Evolutionary conservation across 148 eudicot genomes (phyloP).

Genomic region (Nepenthes gracilis): DNA sequence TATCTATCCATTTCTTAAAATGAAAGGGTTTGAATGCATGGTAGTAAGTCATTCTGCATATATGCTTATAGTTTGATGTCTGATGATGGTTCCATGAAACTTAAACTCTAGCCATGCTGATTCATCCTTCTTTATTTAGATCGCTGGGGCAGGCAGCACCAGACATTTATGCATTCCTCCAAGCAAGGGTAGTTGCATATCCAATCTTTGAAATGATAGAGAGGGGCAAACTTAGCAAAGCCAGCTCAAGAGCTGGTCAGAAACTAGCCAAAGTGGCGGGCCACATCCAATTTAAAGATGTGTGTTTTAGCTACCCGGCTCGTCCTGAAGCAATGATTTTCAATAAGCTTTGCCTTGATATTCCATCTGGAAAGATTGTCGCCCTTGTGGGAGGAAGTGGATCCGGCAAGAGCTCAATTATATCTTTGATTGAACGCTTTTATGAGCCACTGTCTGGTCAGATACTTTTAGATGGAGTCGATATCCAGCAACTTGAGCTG

Average conservation of each 20-base stretch:
- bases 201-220: slow-evolving; percentile 91
- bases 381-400: slow-evolving; percentile 5
- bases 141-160: slow-evolving; percentile 97
- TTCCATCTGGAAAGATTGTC: slow-evolving; percentile 1
- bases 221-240: slow-evolving; percentile 37
- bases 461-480: slow-evolving; percentile 4
- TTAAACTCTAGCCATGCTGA: not conserved
- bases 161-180: slow-evolving; percentile 74
- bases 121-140: slow-evolving; percentile 25
- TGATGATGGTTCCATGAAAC: not conserved
- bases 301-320: slow-evolving; percentile 11
- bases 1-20: too few species aligned
- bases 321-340: not conserved
- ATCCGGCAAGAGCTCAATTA: not conserved
- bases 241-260: slow-evolving; percentile 29
- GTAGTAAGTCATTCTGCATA: not conserved
- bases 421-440: slow-evolving; percentile 7
- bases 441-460: slow-evolving; percentile 3
- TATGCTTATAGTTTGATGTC: not conserved
- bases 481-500: not conserved
- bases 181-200: slow-evolving; percentile 73
- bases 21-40: too few species aligned
- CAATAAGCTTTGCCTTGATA: not conserved
- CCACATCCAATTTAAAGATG: slow-evolving; percentile 69
- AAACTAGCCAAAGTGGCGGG: slow-evolving; percentile 60